Evolutionary conservation across 176 grass and related monocot species (phyloP), one percentile per base, ranked within the genome.

Genomic region (Microstegium vimineum): DNA sequence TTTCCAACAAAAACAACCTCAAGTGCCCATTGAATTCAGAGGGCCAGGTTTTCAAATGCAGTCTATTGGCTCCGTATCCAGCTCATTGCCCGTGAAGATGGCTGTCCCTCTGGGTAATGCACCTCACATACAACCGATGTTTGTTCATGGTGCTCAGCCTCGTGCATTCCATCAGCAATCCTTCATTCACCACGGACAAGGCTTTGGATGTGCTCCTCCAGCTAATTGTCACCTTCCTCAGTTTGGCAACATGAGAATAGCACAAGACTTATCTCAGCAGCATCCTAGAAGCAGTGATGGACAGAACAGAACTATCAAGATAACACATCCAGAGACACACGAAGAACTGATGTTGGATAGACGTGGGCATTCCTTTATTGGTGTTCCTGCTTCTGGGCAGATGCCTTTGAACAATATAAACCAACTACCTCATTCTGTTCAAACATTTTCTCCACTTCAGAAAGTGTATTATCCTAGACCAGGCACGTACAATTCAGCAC

Each of bases 271-370:
- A 36, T 59, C 89, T 40, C 89, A 94, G 27, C 89, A 90, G 37
- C 76, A 87, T 69, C 72, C 82, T 41, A 89, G 73, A 77, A 90
- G 61, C 76, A 23, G 11, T 84, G 79, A 71, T 75, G 74, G 66
- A 40, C 85, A 90, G 5, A 94, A 94, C 80, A 86, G 79, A 35
- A 68, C 80, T 73, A 57, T 97, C 66, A 90, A 94, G 72, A 97
- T 97, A 59, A 97, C 89, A 62, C 91, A 97, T 71, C 94, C 94
- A 30, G 94, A 92, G 2, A 97, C 94, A 37, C 91, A 92, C 64
- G 94, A 97, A 88, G 94, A 97, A 57, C 47, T 97, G 68, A 94
- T 84, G 78, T 47, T 97, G 35, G 86, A 92, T 66, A 94, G 91
- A 73, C 59, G 35, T 57, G 56, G 66, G 1, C 66, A 66, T 72